Evolutionary conservation across 2,329 filamentous ascomycete genomes (phyloP).

Genomic region (Beauveria sp.): DNA sequence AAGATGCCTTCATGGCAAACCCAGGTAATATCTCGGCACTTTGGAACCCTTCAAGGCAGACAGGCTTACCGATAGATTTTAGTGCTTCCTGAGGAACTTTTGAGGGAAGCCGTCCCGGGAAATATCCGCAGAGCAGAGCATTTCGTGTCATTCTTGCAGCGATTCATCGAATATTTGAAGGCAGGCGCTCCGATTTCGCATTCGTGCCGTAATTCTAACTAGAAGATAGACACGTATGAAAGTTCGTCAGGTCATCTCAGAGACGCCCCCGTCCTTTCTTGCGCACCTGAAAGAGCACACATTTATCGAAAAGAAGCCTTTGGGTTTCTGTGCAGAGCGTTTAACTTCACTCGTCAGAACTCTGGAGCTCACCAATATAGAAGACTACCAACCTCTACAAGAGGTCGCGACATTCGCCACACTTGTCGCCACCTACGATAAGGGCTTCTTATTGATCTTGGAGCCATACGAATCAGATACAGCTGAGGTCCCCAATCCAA

Average conservation of each 20-base stretch:
- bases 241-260: constrained; percentile 92
- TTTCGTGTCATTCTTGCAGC: constrained; percentile 87
- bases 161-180: constrained; percentile 96
- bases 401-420: constrained; percentile 98
- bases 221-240: constrained; percentile 81
- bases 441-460: constrained; percentile 90
- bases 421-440: constrained; percentile 92
- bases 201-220: not conserved
- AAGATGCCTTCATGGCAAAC: constrained; percentile 96
- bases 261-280: constrained; percentile 94
- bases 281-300: constrained; percentile 90
- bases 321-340: constrained; percentile 90
- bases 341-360: constrained; percentile 91
- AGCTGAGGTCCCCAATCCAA: constrained; percentile 89
- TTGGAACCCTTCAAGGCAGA: not conserved
- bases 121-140: constrained; percentile 95
- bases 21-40: constrained; percentile 41
- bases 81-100: constrained; percentile 89
- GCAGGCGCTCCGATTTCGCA: constrained; percentile 17
- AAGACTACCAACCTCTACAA: constrained; percentile 94
- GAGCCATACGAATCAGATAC: constrained; percentile 94
- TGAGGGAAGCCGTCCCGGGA: constrained; percentile 92
- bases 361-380: constrained; percentile 91
- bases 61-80: constrained; percentile 15
- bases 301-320: constrained; percentile 93